Conservation (phyloP, 345 rosid genomes). For the Syzygium aromaticum region DNA sequence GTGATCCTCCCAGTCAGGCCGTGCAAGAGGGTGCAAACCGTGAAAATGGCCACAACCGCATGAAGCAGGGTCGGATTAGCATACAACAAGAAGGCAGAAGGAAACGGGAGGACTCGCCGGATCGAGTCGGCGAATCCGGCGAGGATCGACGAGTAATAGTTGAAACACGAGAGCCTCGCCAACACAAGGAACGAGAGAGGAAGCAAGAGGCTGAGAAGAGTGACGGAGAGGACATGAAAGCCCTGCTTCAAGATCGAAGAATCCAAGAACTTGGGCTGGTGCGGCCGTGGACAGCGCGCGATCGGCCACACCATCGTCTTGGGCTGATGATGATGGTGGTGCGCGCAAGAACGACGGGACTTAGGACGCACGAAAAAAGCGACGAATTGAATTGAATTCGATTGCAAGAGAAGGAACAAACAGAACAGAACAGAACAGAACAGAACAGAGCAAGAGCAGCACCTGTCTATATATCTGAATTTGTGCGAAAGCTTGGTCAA, state of each 20-base stretch:
- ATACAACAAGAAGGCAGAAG: constrained; percentile 1
- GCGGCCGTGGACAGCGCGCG: neutral
- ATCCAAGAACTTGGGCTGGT: neutral
- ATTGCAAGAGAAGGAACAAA: neutral
- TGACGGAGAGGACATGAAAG: constrained; percentile 11
- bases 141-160: neutral
- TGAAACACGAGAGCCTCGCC: constrained; percentile 9
- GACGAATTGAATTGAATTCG: neutral
- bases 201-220: constrained; percentile 19
- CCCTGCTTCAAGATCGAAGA: neutral
- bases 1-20: constrained; percentile 4
- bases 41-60: constrained; percentile 1
- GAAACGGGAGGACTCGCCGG: neutral
- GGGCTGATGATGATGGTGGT: neutral
- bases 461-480: neutral
- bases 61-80: constrained; percentile 8
- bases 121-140: neutral
- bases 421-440: neutral
- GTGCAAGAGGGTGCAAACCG: constrained; percentile 10
- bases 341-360: neutral
- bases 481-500: neutral
- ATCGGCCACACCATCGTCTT: neutral
- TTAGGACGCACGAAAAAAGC: neutral
- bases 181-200: constrained; percentile 21
- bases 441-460: neutral